Conservation (phyloP, 2,329 filamentous ascomycete genomes). For the Aspergillus sp. region DNA sequence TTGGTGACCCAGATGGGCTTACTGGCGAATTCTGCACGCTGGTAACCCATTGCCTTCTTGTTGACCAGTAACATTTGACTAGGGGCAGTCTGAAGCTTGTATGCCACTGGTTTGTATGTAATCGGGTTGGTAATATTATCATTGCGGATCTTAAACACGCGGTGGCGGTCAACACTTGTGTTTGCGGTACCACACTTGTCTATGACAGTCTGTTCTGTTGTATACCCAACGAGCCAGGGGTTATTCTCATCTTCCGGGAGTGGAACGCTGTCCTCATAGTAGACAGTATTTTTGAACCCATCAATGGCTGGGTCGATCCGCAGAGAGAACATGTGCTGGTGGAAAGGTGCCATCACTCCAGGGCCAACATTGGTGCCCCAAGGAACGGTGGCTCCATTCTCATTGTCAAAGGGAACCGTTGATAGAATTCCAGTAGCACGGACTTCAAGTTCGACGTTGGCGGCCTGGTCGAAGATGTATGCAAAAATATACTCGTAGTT, state of each 20-base stretch:
- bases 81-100: conserved; percentile 52
- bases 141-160: conserved; percentile 58
- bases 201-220: conserved; percentile 44
- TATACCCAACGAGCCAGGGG: conserved; percentile 50
- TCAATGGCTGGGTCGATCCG: conserved; percentile 60
- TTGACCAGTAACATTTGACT: conserved; percentile 56
- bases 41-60: conserved; percentile 43
- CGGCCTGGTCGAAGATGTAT: conserved; percentile 68
- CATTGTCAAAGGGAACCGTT: conserved; percentile 60
- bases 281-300: conserved; percentile 51
- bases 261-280: conserved; percentile 56
- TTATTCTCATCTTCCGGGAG: conserved; percentile 53
- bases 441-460: conserved; percentile 62
- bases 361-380: conserved; percentile 67
- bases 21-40: conserved; percentile 51
- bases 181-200: conserved; percentile 45
- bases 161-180: conserved; percentile 44
- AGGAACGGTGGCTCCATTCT: conserved; percentile 56
- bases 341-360: conserved; percentile 64
- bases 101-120: conserved; percentile 51
- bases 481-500: conserved; percentile 73
- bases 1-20: conserved; percentile 53
- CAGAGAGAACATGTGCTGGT: conserved; percentile 73
- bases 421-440: conserved; percentile 65
- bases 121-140: conserved; percentile 47